These are phyloP conservation scores for Plasmodium vinckei DNA, from an alignment of 169 alveolate species.

Conservation along the genomic window DNA sequence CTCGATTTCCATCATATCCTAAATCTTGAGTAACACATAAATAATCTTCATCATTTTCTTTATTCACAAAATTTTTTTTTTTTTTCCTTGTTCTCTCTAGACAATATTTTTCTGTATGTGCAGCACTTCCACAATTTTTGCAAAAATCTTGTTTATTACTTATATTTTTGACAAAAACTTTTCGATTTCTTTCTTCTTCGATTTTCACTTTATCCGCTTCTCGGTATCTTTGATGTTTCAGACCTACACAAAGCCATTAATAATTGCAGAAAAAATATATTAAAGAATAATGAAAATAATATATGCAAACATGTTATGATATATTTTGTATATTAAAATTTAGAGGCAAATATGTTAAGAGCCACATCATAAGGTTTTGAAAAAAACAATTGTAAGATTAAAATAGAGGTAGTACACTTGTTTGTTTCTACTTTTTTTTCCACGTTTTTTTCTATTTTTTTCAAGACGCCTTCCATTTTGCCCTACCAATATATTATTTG, in stretches of 20 bases:
- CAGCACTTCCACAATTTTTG: slow-evolving; percentile 98
- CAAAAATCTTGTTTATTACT: slow-evolving; percentile 97
- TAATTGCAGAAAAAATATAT: too few relatives aligned
- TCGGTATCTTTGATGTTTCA: slow-evolving; percentile 85
- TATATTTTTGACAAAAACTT: slow-evolving; percentile 67
- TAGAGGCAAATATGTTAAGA: too few relatives aligned
- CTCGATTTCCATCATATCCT: slow-evolving; percentile 97
- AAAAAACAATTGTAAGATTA: too few relatives aligned
- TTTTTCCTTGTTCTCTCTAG: slow-evolving; percentile 96
- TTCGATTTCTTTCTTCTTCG: slow-evolving; percentile 79
- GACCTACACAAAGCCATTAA: slow-evolving; percentile 15
- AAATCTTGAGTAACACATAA: slow-evolving; percentile 84
- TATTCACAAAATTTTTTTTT: slow-evolving; percentile 95
- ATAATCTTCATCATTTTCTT: slow-evolving; percentile 94
- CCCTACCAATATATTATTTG: not conserved
- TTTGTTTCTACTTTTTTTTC: too few relatives aligned
- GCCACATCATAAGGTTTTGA: too few relatives aligned
- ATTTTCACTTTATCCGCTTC: slow-evolving; percentile 77
- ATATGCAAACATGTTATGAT: too few relatives aligned
- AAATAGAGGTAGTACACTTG: too few relatives aligned
- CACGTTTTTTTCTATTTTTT: not conserved
- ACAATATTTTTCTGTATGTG: slow-evolving; percentile 97
- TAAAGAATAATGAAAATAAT: too few relatives aligned
- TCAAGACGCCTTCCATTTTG: not conserved
- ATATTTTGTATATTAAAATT: too few relatives aligned